Percentiles rank a stretch among this genome's conserved stretches.
phyloP scores from a whole-genome alignment of 306 rosid species.

The Dalbergia cochinchinensis region DNA sequence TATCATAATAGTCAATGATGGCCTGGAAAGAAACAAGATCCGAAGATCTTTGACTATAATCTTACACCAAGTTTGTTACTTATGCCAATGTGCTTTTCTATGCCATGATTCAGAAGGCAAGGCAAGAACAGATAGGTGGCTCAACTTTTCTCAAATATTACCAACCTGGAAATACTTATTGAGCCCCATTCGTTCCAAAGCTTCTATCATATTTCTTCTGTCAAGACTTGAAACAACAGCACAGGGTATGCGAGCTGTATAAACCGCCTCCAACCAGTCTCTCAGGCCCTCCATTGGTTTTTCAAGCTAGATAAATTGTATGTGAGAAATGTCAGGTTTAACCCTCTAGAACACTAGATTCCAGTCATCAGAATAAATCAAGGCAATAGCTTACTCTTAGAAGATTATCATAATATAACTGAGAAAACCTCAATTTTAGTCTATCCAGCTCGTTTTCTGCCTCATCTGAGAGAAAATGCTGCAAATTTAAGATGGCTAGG shows the following conservation, averaged over 20 bases:
- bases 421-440: constrained; percentile 79
- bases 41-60: constrained; percentile 6
- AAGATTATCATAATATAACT: constrained; percentile 81
- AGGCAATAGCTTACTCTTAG: constrained; percentile 64
- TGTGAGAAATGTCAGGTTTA: constrained; percentile 27
- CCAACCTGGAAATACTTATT: constrained; percentile 90
- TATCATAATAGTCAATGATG: constrained; percentile 2
- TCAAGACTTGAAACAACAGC: constrained; percentile 95
- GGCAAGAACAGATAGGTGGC: neutral
- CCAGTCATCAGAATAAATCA: constrained; percentile 30
- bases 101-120: constrained; percentile 19
- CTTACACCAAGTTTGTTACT: constrained; percentile 19
- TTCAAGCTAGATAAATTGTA: constrained; percentile 62
- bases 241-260: constrained; percentile 91
- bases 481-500: constrained; percentile 50
- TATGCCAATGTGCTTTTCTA: constrained; percentile 18
- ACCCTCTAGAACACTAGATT: constrained; percentile 24
- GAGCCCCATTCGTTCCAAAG: constrained; percentile 80
- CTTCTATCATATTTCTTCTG: constrained; percentile 78
- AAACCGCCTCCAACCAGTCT: constrained; percentile 96
- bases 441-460: constrained; percentile 70
- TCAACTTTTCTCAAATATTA: constrained; percentile 38
- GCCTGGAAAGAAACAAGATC: constrained; percentile 8
- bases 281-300: constrained; percentile 81
- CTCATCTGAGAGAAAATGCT: constrained; percentile 72